These are phyloP conservation scores for Calonectria pseudoreteaudii DNA, from an alignment of 2,329 filamentous ascomycete genomes.

Conservation along the genomic window DNA sequence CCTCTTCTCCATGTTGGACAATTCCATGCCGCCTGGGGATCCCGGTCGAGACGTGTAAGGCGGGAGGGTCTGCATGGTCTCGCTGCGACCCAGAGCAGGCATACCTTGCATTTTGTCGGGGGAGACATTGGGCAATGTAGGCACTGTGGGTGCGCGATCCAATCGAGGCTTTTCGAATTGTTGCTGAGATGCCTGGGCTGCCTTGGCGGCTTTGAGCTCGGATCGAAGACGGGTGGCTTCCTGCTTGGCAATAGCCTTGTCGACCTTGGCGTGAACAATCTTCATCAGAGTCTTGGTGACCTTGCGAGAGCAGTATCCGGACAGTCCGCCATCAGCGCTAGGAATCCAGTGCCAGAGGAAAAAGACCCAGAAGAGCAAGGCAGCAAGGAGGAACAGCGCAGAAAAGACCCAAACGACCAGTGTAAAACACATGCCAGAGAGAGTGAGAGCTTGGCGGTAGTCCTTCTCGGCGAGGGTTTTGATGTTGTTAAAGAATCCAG, in stretches of 20 bases:
- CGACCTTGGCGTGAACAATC: slow-evolving; percentile 88
- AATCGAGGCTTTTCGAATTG: slow-evolving; percentile 62
- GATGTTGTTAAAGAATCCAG: slow-evolving; percentile 87
- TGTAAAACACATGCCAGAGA: slow-evolving; percentile 94
- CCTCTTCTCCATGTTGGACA: slow-evolving; percentile 64
- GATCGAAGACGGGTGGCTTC: slow-evolving; percentile 69
- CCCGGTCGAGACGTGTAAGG: slow-evolving; percentile 70
- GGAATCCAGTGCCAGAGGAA: slow-evolving; percentile 96
- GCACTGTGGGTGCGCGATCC: slow-evolving; percentile 75
- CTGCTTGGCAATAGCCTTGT: slow-evolving; percentile 87
- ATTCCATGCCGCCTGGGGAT: slow-evolving; percentile 65
- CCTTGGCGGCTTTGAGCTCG: slow-evolving; percentile 61
- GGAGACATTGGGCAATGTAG: slow-evolving; percentile 62
- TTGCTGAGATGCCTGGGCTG: slow-evolving; percentile 45
- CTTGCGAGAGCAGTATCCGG: slow-evolving; percentile 90
- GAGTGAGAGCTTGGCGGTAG: slow-evolving; percentile 82
- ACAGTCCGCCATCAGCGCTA: slow-evolving; percentile 80
- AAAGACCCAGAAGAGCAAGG: slow-evolving; percentile 82
- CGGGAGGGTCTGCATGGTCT: slow-evolving; percentile 72
- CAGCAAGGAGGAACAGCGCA: slow-evolving; percentile 79
- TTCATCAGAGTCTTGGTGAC: slow-evolving; percentile 86
- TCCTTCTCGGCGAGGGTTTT: slow-evolving; percentile 78
- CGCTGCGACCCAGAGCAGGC: slow-evolving; percentile 69
- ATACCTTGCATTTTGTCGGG: slow-evolving; percentile 64
- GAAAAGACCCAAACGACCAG: slow-evolving; percentile 89